These are phyloP conservation scores for Sarocladium kiliense DNA, from an alignment of 2,329 filamentous ascomycete genomes.

Conservation along the genomic window DNA sequence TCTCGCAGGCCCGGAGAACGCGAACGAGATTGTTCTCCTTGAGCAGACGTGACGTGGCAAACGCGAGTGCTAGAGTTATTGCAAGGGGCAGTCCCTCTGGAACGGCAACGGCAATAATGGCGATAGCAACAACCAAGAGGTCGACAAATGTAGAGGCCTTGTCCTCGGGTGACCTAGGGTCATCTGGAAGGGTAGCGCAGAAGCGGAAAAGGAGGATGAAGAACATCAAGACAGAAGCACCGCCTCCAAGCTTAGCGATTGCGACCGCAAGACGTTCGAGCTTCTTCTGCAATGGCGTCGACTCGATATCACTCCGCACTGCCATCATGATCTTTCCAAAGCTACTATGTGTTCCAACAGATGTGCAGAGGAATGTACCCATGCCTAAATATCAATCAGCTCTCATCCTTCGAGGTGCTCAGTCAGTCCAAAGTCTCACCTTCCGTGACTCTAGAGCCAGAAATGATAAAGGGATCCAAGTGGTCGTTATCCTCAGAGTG, in stretches of 20 bases:
- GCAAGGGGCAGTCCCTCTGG: conserved; percentile 63
- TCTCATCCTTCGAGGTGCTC: no score
- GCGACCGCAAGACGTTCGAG: conserved; percentile 31
- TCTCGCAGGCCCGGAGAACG: conserved; percentile 59
- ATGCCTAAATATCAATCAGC: no score
- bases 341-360: conserved; percentile 49
- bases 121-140: conserved; percentile 61
- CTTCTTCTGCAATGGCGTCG: conserved; percentile 51
- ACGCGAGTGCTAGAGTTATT: conserved; percentile 60
- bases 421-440: conserved; percentile 28
- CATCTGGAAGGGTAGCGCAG: conserved; percentile 54
- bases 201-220: conserved; percentile 76
- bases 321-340: conserved; percentile 53
- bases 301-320: conserved; percentile 43
- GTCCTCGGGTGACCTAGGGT: conserved; percentile 39
- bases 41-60: conserved; percentile 62
- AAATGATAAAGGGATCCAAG: conserved; percentile 61
- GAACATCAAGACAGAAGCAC: conserved; percentile 68
- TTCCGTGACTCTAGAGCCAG: conserved; percentile 49
- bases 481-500: conserved; percentile 40
- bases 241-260: conserved; percentile 45
- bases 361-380: conserved; percentile 50
- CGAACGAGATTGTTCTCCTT: conserved; percentile 64
- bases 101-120: conserved; percentile 62
- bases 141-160: conserved; percentile 57